phyloP scores from a whole-genome alignment of 768 basidiomycete species.

The Termitomyces sp. region DNA sequence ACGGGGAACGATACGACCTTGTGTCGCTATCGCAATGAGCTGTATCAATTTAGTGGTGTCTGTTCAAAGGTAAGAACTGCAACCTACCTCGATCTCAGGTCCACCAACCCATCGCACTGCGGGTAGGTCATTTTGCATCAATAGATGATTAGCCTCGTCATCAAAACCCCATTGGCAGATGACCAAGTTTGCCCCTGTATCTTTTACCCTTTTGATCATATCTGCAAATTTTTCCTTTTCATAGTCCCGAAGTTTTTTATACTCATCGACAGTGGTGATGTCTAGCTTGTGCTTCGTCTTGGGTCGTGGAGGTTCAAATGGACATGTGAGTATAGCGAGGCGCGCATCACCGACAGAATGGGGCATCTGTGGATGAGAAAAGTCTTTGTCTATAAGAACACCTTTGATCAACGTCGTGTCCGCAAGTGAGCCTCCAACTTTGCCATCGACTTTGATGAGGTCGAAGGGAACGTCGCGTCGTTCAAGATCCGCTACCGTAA shows the following conservation, averaged over 20 bases:
- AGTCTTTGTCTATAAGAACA: conserved; percentile 99
- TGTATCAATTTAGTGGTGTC: conserved; percentile 24
- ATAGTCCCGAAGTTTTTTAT: conserved; percentile 89
- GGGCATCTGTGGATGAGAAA: conserved; percentile 99
- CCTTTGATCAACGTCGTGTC: conserved; percentile 95
- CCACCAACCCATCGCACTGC: conserved; percentile 99
- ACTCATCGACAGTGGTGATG: conserved; percentile 95
- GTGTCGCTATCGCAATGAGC: conserved; percentile 97
- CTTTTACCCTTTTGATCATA: conserved; percentile 96
- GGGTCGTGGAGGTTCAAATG: conserved; percentile 97
- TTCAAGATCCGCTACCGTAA: conserved; percentile 92
- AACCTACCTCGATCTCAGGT: conserved; percentile 90
- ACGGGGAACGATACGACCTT: conserved; percentile 95
- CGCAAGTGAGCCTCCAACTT: conserved; percentile 94
- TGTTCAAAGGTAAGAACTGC: neutral
- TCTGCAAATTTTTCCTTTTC: conserved; percentile 95
- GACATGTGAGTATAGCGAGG: conserved; percentile 95
- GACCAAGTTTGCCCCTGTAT: conserved; percentile 95
- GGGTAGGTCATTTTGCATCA: conserved; percentile 97
- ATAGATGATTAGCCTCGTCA: conserved; percentile 95
- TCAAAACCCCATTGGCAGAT: conserved; percentile 99
- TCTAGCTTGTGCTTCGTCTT: conserved; percentile 99
- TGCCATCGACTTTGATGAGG: conserved; percentile 98
- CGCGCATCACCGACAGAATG: conserved; percentile 81
- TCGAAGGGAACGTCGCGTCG: conserved; percentile 96